These are phyloP conservation scores for Russula foetens DNA, from an alignment of 768 basidiomycete genomes.

Conservation along the genomic window DNA sequence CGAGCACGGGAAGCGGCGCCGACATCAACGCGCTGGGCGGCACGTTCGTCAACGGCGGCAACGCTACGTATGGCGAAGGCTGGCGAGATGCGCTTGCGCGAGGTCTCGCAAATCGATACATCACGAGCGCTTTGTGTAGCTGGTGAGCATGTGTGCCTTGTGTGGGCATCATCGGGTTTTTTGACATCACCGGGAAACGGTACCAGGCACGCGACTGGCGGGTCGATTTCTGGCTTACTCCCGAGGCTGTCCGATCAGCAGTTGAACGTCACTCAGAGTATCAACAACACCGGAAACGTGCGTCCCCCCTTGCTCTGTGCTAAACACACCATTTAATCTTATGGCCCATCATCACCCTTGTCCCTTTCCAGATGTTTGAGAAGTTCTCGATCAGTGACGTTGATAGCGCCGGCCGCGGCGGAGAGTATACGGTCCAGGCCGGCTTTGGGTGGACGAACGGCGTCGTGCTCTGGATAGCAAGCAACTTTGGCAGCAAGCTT, in stretches of 20 bases:
- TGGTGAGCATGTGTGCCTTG: constrained; percentile 49
- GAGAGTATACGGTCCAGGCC: constrained; percentile 79
- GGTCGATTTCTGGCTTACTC: constrained; percentile 63
- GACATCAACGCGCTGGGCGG: constrained; percentile 52
- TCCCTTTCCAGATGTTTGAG: constrained; percentile 65
- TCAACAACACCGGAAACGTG: constrained; percentile 67
- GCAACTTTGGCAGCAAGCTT: constrained; percentile 53
- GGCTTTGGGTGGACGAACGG: constrained; percentile 92
- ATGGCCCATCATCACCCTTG: background rate
- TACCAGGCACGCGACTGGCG: constrained; percentile 83
- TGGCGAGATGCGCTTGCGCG: constrained; percentile 57
- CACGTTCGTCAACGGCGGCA: constrained; percentile 63
- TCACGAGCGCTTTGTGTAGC: constrained; percentile 76
- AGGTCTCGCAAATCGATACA: constrained; percentile 79
- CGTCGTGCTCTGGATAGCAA: constrained; percentile 66
- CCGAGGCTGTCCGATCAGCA: constrained; percentile 60
- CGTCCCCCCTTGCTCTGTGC: constrained; percentile 24
- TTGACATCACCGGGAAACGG: background rate
- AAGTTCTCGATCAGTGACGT: constrained; percentile 78
- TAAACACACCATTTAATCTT: too few species aligned
- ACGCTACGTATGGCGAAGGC: constrained; percentile 48
- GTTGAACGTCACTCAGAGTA: constrained; percentile 59
- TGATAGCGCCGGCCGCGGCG: constrained; percentile 70
- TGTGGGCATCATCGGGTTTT: background rate
- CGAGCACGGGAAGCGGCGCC: constrained; percentile 42